Base-by-base conservation (phyloP, 768 basidiomycete genomes). In the Butyriboletus loyo region DNA sequence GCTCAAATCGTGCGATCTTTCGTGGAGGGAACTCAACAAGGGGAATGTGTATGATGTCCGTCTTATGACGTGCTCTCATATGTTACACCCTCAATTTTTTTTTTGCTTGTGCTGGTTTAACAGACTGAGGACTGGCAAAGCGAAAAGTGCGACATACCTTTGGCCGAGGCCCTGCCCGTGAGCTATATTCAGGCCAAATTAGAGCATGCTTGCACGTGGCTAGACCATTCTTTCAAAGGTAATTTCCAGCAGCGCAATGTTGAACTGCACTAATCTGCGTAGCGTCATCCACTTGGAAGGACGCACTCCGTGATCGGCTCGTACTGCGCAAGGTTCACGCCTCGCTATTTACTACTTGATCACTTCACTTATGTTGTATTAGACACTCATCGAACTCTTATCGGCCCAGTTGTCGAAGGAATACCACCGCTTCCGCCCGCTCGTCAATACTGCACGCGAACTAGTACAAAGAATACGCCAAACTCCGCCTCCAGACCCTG, bases 121-220 rank as follows among this genome's bases (percentile, higher is more conserved):
- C 66, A 92, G 91, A 75, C 81, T 54, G 92, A 93, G 75, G 91
- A 93, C 61, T 92, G 89, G 85, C 89, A 92, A 66, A 79, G 87
- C 52, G 93, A 97, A 57, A 94, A 93, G 71, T 87, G 85, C 60
- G 92, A 92, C 19, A 77, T 95, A 0, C 81, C 84, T 0, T 73
- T 95, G 5, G 74, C 85, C 10, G 89, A 94, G 69, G 75, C 77
- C 7, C 66, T 85, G 25, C 77, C 82, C 17, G 78, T 81, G 17
- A 73, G 73, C 42, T 76, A 78, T 50, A 68, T 89, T 24, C 52
- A 86, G 7, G 66, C 73, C 17, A 72, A 75, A 48, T 67, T 93
- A 15, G 83, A 89, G 36, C 75, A 79, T 13, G 87, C 89, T 0
- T 73, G 76, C 14, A 55, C 64, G 21, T 93, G 89, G 87, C 64